A percentile compares a stretch with the other conserved stretches of the same genome.
Conservation (phyloP, 2,329 filamentous ascomycete species). For the Penicillium hesseltinei region DNA sequence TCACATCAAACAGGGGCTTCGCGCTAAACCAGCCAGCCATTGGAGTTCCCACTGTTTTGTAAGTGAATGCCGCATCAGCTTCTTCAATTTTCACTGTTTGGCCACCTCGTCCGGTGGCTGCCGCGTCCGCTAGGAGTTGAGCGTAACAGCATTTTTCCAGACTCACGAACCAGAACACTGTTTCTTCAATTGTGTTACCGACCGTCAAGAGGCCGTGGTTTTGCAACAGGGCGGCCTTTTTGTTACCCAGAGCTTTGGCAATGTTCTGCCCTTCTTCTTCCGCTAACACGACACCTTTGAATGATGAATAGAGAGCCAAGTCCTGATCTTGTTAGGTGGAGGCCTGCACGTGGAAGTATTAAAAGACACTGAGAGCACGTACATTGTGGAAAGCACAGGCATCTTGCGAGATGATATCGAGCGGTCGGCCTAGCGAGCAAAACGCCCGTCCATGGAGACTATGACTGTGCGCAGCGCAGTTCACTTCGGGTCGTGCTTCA, state of each 20-base stretch:
- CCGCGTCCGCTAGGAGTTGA: conserved; percentile 55
- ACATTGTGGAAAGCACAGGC: conserved; percentile 47
- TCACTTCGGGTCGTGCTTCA: conserved; percentile 53
- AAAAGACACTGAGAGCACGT: neutral
- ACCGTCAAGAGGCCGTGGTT: conserved; percentile 56
- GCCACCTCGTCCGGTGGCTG: conserved; percentile 57
- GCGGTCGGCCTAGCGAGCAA: conserved; percentile 41
- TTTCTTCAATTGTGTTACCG: conserved; percentile 50
- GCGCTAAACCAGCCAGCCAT: conserved; percentile 68
- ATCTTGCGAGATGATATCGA: conserved; percentile 49
- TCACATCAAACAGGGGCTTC: conserved; percentile 69
- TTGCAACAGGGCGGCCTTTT: conserved; percentile 54
- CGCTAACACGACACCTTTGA: conserved; percentile 54
- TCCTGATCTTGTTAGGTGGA: conserved; percentile 35
- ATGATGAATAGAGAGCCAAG: conserved; percentile 52
- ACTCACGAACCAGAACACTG: conserved; percentile 55
- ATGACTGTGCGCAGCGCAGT: conserved; percentile 57
- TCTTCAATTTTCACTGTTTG: conserved; percentile 66
- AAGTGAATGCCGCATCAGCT: conserved; percentile 67
- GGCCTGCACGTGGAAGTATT: too few relatives aligned
- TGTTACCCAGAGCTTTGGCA: conserved; percentile 47
- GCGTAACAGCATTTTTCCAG: conserved; percentile 55
- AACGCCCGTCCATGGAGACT: conserved; percentile 51
- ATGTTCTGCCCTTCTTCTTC: conserved; percentile 55
- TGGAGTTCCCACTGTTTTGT: conserved; percentile 61